Conservation (phyloP, 2,329 filamentous ascomycete genomes). For the Amylocarpus encephaloides region DNA sequence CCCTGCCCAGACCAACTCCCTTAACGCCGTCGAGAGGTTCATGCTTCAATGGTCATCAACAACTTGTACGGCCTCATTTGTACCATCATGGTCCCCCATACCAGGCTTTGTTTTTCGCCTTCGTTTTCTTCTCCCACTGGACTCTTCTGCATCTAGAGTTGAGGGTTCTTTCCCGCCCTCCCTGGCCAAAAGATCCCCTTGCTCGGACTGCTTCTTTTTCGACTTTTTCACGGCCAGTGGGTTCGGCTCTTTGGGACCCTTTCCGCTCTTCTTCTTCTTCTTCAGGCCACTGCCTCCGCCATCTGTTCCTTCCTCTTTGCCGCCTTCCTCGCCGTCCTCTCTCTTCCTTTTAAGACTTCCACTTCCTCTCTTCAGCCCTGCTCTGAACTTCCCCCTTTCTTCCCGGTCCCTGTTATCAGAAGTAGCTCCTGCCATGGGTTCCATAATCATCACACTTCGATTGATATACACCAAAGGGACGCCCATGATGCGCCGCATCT, state of each 20-base stretch:
- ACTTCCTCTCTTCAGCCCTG: conserved; percentile 52
- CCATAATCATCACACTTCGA: conserved; percentile 71
- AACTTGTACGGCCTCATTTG: conserved; percentile 10
- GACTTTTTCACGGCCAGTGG: conserved; percentile 64
- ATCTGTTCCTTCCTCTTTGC: conserved; percentile 15
- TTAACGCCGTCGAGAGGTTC: not conserved
- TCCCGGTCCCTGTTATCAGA: conserved; percentile 57
- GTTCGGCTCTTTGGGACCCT: conserved; percentile 63
- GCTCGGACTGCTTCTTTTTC: conserved; percentile 46
- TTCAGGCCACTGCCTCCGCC: conserved; percentile 28
- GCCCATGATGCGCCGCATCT: conserved; percentile 60
- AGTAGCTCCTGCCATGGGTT: conserved; percentile 66
- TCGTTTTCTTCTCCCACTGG: conserved; percentile 33
- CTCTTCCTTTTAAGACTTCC: conserved; percentile 33
- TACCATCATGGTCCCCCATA: conserved; percentile 9
- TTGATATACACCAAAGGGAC: conserved; percentile 75
- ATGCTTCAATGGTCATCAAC: conserved; percentile 10
- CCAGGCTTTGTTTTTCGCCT: conserved; percentile 31
- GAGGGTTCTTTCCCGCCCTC: conserved; percentile 23
- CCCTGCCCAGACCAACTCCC: conserved; percentile 9
- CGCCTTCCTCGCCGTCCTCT: conserved; percentile 19
- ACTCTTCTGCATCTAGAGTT: conserved; percentile 18
- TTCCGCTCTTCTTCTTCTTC: conserved; percentile 51
- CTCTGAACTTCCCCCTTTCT: conserved; percentile 68
- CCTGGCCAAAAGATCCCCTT: conserved; percentile 25